Evolutionary conservation across 192 early-diverging fungal genomes (phyloP).

Genomic region (Chytriomyces sp.): DNA sequence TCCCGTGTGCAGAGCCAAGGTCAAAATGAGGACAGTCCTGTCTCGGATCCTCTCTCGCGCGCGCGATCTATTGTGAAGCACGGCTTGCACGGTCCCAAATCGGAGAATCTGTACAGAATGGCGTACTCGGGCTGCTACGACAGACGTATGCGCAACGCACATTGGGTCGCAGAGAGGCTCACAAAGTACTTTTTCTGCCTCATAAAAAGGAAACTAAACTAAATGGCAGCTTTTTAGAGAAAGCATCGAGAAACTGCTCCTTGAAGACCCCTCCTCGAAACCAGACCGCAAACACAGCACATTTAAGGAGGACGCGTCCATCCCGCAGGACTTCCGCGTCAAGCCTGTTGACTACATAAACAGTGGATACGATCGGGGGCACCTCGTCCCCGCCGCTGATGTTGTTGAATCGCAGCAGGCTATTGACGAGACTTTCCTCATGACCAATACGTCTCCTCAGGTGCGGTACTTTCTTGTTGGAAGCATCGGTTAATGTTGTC

Average conservation of each 20-base stretch:
- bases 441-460: constrained; percentile 46
- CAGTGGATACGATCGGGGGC: constrained; percentile 88
- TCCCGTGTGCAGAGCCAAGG: no score
- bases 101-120: not conserved
- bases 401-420: constrained; percentile 68
- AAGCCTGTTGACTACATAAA: constrained; percentile 76
- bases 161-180: constrained; percentile 32
- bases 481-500: not conserved
- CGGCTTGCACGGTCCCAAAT: constrained; percentile 13
- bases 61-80: constrained; percentile 3
- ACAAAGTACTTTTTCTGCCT: not conserved
- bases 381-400: constrained; percentile 91
- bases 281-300: constrained; percentile 66
- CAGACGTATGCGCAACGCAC: constrained; percentile 17
- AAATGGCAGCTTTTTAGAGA: not conserved
- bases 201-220: not conserved
- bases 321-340: constrained; percentile 78
- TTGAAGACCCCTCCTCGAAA: not conserved
- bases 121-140: constrained; percentile 25
- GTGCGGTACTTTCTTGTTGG: no score
- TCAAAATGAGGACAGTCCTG: no score
- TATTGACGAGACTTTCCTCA: constrained; percentile 86
- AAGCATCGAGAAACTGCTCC: not conserved
- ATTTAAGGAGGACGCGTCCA: constrained; percentile 76
- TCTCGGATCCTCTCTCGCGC: not conserved